Conservation (phyloP, 2,329 filamentous ascomycete species). For the Beauveria asiatica region DNA sequence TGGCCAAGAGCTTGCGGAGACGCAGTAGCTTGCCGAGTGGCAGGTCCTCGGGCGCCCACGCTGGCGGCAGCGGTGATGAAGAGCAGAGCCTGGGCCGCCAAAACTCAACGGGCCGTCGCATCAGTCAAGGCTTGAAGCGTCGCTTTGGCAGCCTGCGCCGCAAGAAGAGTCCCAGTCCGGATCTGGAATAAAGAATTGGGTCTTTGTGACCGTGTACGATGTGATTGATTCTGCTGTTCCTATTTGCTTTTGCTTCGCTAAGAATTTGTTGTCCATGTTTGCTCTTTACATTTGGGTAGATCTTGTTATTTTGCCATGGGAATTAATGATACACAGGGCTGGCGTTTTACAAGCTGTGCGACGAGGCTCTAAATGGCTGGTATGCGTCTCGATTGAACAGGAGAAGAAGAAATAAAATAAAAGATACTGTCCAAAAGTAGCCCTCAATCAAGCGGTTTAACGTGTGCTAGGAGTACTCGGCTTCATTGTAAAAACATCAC, state of each 20-base stretch:
- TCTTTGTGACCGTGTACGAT: neutral
- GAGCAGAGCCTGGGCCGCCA: conserved; percentile 23
- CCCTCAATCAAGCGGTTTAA: no score
- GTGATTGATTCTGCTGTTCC: neutral
- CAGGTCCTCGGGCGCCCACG: conserved; percentile 18
- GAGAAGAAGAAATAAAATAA: no score
- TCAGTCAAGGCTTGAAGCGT: conserved; percentile 44
- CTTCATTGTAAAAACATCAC: no score
- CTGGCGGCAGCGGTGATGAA: conserved; percentile 14
- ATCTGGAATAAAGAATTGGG: neutral
- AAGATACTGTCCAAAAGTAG: no score
- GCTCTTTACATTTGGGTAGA: neutral
- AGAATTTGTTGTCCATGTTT: neutral
- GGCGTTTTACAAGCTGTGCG: neutral
- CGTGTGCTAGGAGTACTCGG: no score
- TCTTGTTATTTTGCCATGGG: neutral
- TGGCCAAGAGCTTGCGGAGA: conserved; percentile 23
- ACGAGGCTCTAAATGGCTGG: no score
- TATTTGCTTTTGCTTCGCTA: neutral
- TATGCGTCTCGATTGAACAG: no score
- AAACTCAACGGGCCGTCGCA: conserved; percentile 33
- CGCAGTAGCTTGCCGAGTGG: conserved; percentile 31
- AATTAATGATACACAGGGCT: neutral
- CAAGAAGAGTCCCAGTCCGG: conserved; percentile 25
- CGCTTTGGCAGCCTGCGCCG: conserved; percentile 45